These are phyloP conservation scores for Kurtzmaniella natalensis DNA, from an alignment of 1,139 yeast genomes.

Conservation along the genomic window DNA sequence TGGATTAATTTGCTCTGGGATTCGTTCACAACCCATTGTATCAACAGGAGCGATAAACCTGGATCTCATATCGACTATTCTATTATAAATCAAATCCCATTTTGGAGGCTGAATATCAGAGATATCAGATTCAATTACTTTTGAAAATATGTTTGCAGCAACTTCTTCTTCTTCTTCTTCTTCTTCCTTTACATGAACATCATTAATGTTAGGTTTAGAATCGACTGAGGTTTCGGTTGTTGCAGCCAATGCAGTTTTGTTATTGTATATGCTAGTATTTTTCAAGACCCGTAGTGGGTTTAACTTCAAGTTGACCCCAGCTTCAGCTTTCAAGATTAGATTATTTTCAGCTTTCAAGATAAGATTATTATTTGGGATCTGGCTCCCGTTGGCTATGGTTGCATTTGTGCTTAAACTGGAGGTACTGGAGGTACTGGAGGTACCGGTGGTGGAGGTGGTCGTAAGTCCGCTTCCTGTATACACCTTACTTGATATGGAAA, in stretches of 20 bases:
- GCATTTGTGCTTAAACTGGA: too few species aligned
- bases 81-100: constrained; percentile 55
- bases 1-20: constrained; percentile 49
- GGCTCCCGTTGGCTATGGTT: too few species aligned
- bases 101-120: constrained; percentile 29
- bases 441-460: too few species aligned
- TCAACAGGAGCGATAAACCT: constrained; percentile 78
- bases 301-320: background rate
- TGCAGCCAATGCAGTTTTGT: too few species aligned
- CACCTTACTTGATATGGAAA: too few species aligned
- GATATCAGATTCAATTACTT: constrained; percentile 3
- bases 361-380: too few species aligned
- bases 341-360: too few species aligned
- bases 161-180: background rate
- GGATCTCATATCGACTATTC: constrained; percentile 61
- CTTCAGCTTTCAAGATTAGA: too few species aligned
- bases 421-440: too few species aligned
- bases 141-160: constrained; percentile 6
- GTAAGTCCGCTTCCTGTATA: too few species aligned
- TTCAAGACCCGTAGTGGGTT: constrained; percentile 1
- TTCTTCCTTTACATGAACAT: background rate
- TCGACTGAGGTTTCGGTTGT: too few species aligned
- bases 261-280: background rate
- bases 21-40: constrained; percentile 78
- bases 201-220: too few species aligned